Base-by-base conservation (phyloP, 1,284 basidiomycete species). In the Moesziomyces sp. region DNA sequence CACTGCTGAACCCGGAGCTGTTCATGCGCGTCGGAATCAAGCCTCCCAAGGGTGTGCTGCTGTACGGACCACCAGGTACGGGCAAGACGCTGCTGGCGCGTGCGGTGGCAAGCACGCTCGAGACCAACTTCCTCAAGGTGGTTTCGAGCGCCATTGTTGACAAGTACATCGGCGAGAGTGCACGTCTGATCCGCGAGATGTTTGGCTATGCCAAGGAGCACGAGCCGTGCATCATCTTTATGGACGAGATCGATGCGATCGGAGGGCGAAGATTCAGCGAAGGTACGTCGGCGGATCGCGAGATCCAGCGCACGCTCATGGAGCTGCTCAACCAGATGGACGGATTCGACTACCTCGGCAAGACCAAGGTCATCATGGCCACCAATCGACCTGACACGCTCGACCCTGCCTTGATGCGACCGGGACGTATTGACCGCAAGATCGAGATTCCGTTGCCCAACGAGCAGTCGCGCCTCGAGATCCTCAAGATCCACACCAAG, bases 251-350 rank as follows among this genome's bases (percentile, higher is more conserved):
- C 79, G 82, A 84, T 47, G 82, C 82, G 8, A 83, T 84, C 50
- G 82, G 82, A n/a, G 82, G 82, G 3, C 88, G 97, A 76, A 88
- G 96, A 59, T 99, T 99, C 87, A 93, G 91, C n/a, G 97, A 99
- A 86, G 97, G 97, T 40, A 99, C 96, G 4, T 93, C 91, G 85
- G 97, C 96, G 14, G 97, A 99, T 86, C 91, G 97, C 80, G 97
- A 99, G 87, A 99, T 99, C 75, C 97, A 99, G 85, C 88, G 97
- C 76, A 99, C 97, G 23, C 86, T 99, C 43, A 99, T 99, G 97
- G 97, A 99, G 93, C 88, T 99, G 35, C 88, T 99, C 48, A 99
- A 99, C 85, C 96, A 99, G 86, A 97, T 99, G 94, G 97, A 99
- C 85, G 97, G 97, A 34, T 99, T 99, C 87, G 97, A 99, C 86